phyloP scores from a whole-genome alignment of 164 flowering plant species.

The Vitis cinerea region DNA sequence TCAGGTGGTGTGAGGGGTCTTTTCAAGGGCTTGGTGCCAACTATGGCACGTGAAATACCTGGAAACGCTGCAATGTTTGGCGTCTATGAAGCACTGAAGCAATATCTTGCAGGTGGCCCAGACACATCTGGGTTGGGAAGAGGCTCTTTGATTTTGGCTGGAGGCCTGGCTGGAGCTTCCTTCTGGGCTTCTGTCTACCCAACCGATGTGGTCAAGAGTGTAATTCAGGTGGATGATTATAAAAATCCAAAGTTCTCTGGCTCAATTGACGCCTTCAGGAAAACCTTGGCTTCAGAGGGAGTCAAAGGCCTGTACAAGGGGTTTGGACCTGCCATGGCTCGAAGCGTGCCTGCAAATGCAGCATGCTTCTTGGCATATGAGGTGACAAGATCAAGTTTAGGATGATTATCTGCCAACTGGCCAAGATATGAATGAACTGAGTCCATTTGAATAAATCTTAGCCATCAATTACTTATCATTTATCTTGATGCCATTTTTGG shows the following conservation, averaged over 20 bases:
- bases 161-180: slow-evolving; percentile 92
- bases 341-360: slow-evolving; percentile 97
- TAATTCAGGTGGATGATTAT: slow-evolving; percentile 81
- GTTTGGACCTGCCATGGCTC: slow-evolving; percentile 95
- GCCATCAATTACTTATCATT: too few species aligned
- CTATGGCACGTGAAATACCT: slow-evolving; percentile 90
- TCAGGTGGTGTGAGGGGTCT: slow-evolving; percentile 76
- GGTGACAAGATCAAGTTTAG: slow-evolving; percentile 76
- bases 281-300: slow-evolving; percentile 75
- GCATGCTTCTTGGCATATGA: slow-evolving; percentile 98
- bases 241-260: slow-evolving; percentile 86
- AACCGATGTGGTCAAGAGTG: slow-evolving; percentile 94
- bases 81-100: slow-evolving; percentile 77
- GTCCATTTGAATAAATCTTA: too few species aligned
- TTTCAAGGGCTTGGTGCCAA: slow-evolving; percentile 88
- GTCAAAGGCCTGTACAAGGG: slow-evolving; percentile 88
- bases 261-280: slow-evolving; percentile 73
- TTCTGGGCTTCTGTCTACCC: slow-evolving; percentile 89
- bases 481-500: too few species aligned
- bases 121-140: slow-evolving; percentile 81
- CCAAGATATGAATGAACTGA: too few species aligned
- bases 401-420: slow-evolving; percentile 30
- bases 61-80: slow-evolving; percentile 98
- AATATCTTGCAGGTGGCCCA: slow-evolving; percentile 77
- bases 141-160: slow-evolving; percentile 79